Percentiles rank a stretch among this genome's conserved stretches.
These are phyloP conservation scores for Pseudotsuga menziesii DNA, from an alignment of 75 land plant species.

Conservation along the genomic window DNA sequence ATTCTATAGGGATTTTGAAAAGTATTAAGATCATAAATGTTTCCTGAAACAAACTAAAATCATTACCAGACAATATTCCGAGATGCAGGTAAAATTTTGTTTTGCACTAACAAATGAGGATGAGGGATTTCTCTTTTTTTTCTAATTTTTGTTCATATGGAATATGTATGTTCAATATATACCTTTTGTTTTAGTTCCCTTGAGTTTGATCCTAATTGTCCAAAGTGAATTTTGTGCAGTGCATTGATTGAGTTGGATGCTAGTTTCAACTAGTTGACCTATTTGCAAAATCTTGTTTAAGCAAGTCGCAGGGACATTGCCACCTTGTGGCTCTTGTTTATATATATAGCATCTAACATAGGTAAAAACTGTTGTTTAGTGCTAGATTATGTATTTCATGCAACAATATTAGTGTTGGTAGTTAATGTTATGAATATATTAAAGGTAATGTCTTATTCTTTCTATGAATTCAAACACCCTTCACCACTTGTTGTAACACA, in stretches of 20 bases:
- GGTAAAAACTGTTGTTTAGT: too few species aligned
- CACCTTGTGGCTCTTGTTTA: too few species aligned
- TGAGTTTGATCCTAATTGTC: neutral
- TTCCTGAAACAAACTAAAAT: conserved; percentile 58
- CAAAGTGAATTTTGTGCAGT: conserved; percentile 29
- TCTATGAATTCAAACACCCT: too few species aligned
- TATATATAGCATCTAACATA: too few species aligned
- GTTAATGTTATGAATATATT: too few species aligned
- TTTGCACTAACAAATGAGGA: neutral
- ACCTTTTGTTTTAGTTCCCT: neutral
- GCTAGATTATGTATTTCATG: too few species aligned
- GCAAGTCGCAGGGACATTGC: too few species aligned
- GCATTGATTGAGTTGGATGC: conserved; percentile 68
- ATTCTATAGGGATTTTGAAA: conserved; percentile 73
- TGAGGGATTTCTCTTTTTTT: neutral
- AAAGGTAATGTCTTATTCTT: too few species aligned
- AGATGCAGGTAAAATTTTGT: conserved; percentile 64
- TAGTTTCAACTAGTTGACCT: conserved; percentile 66
- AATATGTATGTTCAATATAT: neutral
- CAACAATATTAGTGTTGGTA: too few species aligned
- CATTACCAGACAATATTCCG: conserved; percentile 72
- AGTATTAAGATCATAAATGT: conserved; percentile 62
- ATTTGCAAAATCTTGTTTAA: too few species aligned
- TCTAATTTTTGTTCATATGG: neutral
- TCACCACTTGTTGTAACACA: too few species aligned